These are phyloP conservation scores for Fusarium clavum DNA, from an alignment of 2,329 filamentous ascomycete genomes.

Conservation along the genomic window DNA sequence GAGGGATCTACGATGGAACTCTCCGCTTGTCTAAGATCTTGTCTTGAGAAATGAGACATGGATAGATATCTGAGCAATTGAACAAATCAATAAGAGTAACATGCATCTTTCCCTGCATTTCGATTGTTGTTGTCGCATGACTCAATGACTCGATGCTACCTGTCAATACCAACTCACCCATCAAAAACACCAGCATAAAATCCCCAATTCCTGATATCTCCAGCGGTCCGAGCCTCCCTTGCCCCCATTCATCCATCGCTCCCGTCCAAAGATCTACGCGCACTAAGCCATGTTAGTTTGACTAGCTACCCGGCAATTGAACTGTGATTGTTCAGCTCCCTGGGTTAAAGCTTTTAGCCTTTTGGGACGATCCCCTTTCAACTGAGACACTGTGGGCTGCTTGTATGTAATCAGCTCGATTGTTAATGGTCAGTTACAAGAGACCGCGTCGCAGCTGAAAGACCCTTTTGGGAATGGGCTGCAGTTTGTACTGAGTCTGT, in stretches of 20 bases:
- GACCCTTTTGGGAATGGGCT: slow-evolving; percentile 26
- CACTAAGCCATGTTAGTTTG: neutral
- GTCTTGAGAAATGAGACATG: slow-evolving; percentile 9
- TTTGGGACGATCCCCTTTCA: neutral
- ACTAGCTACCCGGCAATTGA: slow-evolving; percentile 12
- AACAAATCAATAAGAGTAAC: neutral
- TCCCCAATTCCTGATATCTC: neutral
- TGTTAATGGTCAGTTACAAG: slow-evolving; percentile 1
- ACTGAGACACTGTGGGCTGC: slow-evolving; percentile 23
- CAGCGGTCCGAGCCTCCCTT: slow-evolving; percentile 17
- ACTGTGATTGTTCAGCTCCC: neutral
- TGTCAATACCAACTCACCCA: neutral
- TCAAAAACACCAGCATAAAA: neutral
- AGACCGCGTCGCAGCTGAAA: slow-evolving; percentile 33
- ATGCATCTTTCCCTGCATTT: neutral
- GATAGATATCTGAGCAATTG: neutral
- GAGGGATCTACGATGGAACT: neutral
- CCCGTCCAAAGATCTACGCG: neutral
- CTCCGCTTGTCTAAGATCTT: slow-evolving; percentile 18
- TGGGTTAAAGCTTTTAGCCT: neutral
- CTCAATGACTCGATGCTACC: neutral
- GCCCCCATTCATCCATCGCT: neutral
- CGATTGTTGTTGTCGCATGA: neutral
- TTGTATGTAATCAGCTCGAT: slow-evolving; percentile 3
- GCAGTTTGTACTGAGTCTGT: slow-evolving; percentile 1